Base-by-base conservation (phyloP, 23 red algal genomes). In the Pyropia haitanensis region DNA sequence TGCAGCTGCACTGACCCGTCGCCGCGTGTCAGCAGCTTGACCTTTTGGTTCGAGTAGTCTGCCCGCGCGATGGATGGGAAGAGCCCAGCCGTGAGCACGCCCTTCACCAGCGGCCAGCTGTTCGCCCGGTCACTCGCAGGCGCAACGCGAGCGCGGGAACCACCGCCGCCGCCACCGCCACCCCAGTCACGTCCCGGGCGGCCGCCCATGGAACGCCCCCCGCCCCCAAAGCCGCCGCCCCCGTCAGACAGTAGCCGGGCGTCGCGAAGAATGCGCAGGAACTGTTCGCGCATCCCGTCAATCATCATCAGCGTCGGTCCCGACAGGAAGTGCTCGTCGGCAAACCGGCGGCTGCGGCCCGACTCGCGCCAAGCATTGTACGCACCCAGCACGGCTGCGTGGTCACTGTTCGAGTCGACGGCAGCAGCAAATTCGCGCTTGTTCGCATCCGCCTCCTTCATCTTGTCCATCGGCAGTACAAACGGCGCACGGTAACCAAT, bases 241-340 rank as follows among this genome's bases (percentile, higher is more conserved):
- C 55, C 55, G 1, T 46, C 39, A 9, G 39, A 46, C 39, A 46
- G 39, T 9, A 46, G 39, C 39, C 39, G 39, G 13, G 39, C 39
- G 8, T 46, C 39, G 4, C 39, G 39, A 58, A 58, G 55, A 25
- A 58, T 20, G 2, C 18, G 18, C 16, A 20, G 55, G 16, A 58
- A 64, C 26, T 64, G 61, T 18, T 64, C 18, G 29, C 61, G 61
- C 61, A 64, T 64, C 25, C 25, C 61, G n/a, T 64, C 25, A 64
- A 64, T 64, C 61, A 64, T 64, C 18, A 18, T n/a, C 7, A 64
- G 25, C 29, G 61, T 64, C 2, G 61, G 25, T 7, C 25, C 27
- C 0, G 61, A 64, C 27, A 64, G 29, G 25, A 64, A 64, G 15
- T 64, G n/a, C n/a, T 18, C 25, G 10, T 26, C 18, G 1, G 25